Evolutionary conservation across 371 early-diverging fungal genomes (phyloP).

Genomic region (Mortierella sp.): DNA sequence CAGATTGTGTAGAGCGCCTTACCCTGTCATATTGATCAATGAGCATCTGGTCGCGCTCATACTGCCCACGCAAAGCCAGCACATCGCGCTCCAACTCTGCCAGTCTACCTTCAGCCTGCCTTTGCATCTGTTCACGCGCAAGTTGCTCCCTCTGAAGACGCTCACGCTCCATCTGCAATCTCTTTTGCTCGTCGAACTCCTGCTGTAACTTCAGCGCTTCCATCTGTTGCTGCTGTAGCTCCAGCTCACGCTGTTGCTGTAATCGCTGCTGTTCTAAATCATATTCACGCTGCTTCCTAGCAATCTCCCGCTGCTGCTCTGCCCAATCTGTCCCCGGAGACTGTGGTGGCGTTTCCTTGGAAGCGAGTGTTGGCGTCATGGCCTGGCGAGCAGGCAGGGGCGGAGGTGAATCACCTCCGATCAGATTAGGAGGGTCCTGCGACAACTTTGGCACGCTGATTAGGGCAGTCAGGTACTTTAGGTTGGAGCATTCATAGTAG

Average conservation of each 20-base stretch:
- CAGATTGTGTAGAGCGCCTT: conserved; percentile 6
- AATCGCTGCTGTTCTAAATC: conserved; percentile 77
- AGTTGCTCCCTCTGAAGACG: conserved; percentile 78
- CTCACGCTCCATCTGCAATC: conserved; percentile 73
- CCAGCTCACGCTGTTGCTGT: conserved; percentile 69
- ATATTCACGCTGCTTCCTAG: conserved; percentile 78
- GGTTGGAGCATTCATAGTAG: conserved; percentile 90
- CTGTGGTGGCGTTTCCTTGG: conserved; percentile 55
- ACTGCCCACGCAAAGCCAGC: conserved; percentile 77
- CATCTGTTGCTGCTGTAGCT: conserved; percentile 67
- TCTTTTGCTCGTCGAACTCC: conserved; percentile 64
- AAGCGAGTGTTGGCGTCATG: not conserved
- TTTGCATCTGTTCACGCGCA: conserved; percentile 74
- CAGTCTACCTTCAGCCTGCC: conserved; percentile 77
- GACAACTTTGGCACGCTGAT: conserved; percentile 92
- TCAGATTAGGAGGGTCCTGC: conserved; percentile 78
- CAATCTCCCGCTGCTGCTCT: conserved; percentile 63
- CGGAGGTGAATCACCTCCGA: conserved; percentile 59
- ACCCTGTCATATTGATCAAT: conserved; percentile 87
- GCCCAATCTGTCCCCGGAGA: conserved; percentile 66
- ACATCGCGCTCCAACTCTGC: conserved; percentile 85
- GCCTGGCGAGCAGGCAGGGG: conserved; percentile 35
- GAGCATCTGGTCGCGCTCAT: conserved; percentile 86
- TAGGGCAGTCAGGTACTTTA: conserved; percentile 92
- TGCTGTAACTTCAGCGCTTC: conserved; percentile 69